Base-by-base conservation (phyloP, 1,284 basidiomycete genomes). In the Cutaneotrichosporon cavernicola region DNA sequence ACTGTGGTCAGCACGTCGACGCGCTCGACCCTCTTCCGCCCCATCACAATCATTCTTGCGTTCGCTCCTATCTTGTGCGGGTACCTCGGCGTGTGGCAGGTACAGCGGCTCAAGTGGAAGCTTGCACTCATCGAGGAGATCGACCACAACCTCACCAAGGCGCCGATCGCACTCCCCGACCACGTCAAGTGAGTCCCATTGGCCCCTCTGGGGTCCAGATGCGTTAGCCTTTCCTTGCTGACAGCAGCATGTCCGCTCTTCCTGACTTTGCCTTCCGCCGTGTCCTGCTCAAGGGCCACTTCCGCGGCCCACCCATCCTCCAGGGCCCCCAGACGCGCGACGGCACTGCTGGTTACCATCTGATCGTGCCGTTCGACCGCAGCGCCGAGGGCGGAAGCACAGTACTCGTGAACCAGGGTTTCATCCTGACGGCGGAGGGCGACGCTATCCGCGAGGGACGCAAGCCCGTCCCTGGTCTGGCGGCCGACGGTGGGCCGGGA, bases 61-160 rank as follows among this genome's bases (percentile, higher is more conserved):
- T 85, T 90, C 70, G 90, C 97, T 65, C 96, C 96, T 0, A 82
- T 98, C 67, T 88, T 97, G 72, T 93, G 93, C 0, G 92, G 95
- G 70, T 89, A 85, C n/a, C 84, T 99, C 64, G 96, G 96, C 22
- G 88, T 89, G 40, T 99, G 96, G 97, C 96, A 99, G 76, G 73
- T 87, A 36, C 86, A 92, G 72, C 86, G 97, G 49, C 84, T 99
- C 51, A 87, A 92, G 76, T 99, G 97, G 97, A 99, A 99, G 81
- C 83, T 97, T 36, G 86, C 87, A 59, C 84, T 99, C 65, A 97
- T 99, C 69, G 92, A 97, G 69, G 92, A 98, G 75, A 84, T 99
- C 51, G 91, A 97, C 75, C 88, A 91, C 78, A 97, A 98, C 81
- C 82, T 98, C 32, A 85, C 89, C 66, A 85, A 89, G 34, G 86